Base-by-base conservation (phyloP, 148 eudicot genomes). In the Spergularia marina region DNA sequence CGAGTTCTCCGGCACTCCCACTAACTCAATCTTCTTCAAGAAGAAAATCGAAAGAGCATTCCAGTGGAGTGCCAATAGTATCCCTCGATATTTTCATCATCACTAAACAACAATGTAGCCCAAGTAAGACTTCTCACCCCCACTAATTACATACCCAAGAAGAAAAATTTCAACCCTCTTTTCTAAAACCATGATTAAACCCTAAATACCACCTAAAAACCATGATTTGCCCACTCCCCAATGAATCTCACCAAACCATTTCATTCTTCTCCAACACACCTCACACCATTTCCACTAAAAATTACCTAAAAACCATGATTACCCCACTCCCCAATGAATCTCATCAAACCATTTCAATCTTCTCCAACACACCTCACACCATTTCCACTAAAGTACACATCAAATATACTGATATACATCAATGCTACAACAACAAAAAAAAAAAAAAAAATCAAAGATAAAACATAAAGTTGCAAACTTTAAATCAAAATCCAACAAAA, bases 21-120 rank as follows among this genome's bases (percentile, higher is more conserved):
- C 36, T 30, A 30, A 23, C 25, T 23, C 25, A 23, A 23, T 23
- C 25, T 41, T 41, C 44, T 41, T 41, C 6, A 41, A 41, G 6
- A 41, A 41, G 6, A 41, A 41, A 44, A 44, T 30, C 36, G 2
- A 2, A 30, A 30, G 36, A 30, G 36, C 36, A 30, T 30, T 30
- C 36, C 36, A 30, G 36, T 30, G 4, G 36, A 30, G 36, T 30
- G 36, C 36, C 36, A 30, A 30, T 30, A 30, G 36, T 23, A 70
- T 41, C 73, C 14, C 60, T 36, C 21, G 23, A 6, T 70, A 53
- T 18, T 15, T 40, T 53, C 23, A 53, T 68, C 57, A 51, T 51
- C 56, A 52, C 71, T 20, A 49, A 68, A 40, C 71, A 68, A 68
- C 21, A 12, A 68, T 21, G 39, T 12, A 62, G 17, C 66, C 66